A percentile compares a stretch with the other conserved stretches of the same genome.
Evolutionary conservation across 306 rosid genomes (phyloP).

Genomic region (Prunus fruticosa): DNA sequence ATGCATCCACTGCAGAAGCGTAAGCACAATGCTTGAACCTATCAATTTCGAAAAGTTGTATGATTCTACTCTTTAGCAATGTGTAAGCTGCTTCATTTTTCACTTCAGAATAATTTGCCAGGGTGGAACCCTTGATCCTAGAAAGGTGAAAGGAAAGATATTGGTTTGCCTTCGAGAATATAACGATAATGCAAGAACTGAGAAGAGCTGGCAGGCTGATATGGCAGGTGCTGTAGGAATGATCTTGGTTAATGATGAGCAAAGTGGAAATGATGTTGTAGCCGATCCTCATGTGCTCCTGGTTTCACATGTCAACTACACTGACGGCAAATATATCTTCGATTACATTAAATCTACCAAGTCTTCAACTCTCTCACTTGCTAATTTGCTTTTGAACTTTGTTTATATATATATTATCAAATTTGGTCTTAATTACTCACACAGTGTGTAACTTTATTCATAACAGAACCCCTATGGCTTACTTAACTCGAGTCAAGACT

Average conservation of each 20-base stretch:
- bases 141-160: slow-evolving; percentile 53
- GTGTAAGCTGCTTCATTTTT: not conserved
- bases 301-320: slow-evolving; percentile 32
- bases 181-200: not conserved
- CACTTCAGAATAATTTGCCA: slow-evolving; percentile 32
- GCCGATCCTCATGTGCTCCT: slow-evolving; percentile 50
- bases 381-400: no score
- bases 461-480: slow-evolving; percentile 54
- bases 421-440: no score
- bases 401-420: no score
- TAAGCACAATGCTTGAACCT: slow-evolving; percentile 19
- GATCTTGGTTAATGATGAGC: slow-evolving; percentile 42
- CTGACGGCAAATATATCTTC: slow-evolving; percentile 33
- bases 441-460: no score
- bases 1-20: not conserved
- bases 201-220: slow-evolving; percentile 27
- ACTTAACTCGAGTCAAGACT: slow-evolving; percentile 38
- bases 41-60: not conserved
- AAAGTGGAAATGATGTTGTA: not conserved
- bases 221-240: slow-evolving; percentile 52
- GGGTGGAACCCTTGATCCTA: slow-evolving; percentile 41
- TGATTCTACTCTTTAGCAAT: not conserved
- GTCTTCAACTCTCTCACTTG: slow-evolving; percentile 13
- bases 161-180: slow-evolving; percentile 41
- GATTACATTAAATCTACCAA: slow-evolving; percentile 43